phyloP scores from a whole-genome alignment of 495 filamentous ascomycete genomes.

The Tuber melanosporum region DNA sequence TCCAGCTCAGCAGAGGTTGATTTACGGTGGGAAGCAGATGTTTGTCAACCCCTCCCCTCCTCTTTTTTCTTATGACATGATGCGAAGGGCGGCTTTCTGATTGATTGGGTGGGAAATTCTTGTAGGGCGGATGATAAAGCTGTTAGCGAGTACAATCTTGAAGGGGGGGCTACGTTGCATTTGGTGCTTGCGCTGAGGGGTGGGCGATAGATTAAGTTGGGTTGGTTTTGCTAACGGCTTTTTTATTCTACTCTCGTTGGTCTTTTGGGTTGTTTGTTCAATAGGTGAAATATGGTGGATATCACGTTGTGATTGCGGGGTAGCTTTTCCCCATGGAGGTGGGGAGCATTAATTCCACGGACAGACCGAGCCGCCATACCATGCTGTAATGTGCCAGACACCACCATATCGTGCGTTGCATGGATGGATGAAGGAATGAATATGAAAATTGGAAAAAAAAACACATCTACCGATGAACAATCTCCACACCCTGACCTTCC shows the following conservation, averaged over 20 bases:
- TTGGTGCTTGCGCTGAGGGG: conserved; percentile 89
- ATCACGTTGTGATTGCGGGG: neutral
- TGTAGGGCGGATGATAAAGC: conserved; percentile 84
- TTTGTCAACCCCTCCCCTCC: conserved; percentile 42
- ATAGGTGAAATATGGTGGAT: neutral
- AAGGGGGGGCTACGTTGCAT: conserved; percentile 89
- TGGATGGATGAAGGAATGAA: neutral
- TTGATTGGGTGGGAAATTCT: conserved; percentile 13
- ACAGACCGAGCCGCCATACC: neutral
- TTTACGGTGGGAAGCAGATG: conserved; percentile 97
- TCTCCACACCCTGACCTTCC: conserved; percentile 52
- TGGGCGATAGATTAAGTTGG: conserved; percentile 45
- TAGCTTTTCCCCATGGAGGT: neutral
- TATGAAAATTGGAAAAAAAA: neutral
- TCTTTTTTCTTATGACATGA: neutral
- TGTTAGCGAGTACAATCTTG: conserved; percentile 76
- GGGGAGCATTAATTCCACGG: neutral
- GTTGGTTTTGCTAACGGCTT: neutral
- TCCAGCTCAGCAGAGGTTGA: conserved; percentile 91
- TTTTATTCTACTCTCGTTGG: neutral
- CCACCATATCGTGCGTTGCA: neutral
- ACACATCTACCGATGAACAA: conserved; percentile 50
- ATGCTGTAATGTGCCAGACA: neutral
- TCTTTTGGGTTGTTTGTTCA: neutral
- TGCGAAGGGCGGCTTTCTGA: neutral